These are phyloP conservation scores for Melaleuca alternifolia DNA, from an alignment of 345 rosid species.

Conservation along the genomic window DNA sequence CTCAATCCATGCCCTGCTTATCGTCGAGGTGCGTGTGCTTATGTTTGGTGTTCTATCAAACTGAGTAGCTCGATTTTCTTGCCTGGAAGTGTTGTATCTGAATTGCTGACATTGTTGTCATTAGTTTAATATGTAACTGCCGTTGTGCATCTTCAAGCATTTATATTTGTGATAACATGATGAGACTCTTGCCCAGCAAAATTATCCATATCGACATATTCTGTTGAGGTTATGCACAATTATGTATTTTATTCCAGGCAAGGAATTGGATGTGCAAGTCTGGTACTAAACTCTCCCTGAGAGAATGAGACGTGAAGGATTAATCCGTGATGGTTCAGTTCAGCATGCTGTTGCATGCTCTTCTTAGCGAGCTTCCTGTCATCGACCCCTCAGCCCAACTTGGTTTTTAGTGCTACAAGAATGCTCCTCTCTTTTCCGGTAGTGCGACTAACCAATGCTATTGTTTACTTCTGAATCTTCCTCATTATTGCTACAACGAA, in stretches of 20 bases:
- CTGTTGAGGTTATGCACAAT: too few species aligned
- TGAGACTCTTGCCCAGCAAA: neutral
- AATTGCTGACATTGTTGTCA: neutral
- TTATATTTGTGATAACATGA: neutral
- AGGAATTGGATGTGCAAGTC: neutral
- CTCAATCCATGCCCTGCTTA: neutral
- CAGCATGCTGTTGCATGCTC: too few species aligned
- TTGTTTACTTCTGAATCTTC: too few species aligned
- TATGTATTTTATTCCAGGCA: neutral
- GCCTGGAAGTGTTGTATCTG: neutral
- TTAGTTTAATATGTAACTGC: neutral
- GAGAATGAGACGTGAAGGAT: too few species aligned
- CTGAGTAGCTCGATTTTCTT: neutral
- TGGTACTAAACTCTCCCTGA: too few species aligned
- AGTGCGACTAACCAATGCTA: too few species aligned
- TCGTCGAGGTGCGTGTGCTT: accelerated
- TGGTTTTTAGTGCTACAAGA: too few species aligned
- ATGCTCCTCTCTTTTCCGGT: too few species aligned
- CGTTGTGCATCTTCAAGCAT: neutral
- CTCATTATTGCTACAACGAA: too few species aligned
- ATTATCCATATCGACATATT: neutral
- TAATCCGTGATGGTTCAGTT: too few species aligned
- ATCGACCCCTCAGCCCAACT: too few species aligned
- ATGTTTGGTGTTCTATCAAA: neutral
- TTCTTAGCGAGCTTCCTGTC: too few species aligned